Conservation (phyloP, 2,329 filamentous ascomycete genomes). For the Ceratocystis eucalypticola region DNA sequence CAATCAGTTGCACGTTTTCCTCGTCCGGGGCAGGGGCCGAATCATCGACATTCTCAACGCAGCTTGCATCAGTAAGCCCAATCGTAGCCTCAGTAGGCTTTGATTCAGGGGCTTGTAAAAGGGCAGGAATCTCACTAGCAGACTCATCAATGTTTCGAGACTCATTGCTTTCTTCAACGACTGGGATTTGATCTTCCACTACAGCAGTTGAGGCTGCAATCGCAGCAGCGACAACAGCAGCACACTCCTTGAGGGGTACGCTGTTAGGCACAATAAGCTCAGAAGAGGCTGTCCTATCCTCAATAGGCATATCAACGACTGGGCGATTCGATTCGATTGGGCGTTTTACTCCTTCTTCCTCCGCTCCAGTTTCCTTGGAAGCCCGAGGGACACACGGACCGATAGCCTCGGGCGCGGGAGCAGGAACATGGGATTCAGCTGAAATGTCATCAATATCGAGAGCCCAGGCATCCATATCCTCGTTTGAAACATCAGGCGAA, state of each 20-base stretch:
- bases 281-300: not conserved
- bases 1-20: not conserved
- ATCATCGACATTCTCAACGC: constrained; percentile 12
- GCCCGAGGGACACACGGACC: not conserved
- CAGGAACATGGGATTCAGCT: not conserved
- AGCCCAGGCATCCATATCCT: constrained; percentile 15
- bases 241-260: not conserved
- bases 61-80: not conserved
- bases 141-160: constrained; percentile 13
- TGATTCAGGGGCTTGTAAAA: no score
- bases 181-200: not conserved
- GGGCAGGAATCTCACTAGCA: not conserved
- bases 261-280: not conserved
- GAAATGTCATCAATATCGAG: constrained; percentile 2
- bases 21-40: not conserved
- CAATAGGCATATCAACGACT: not conserved
- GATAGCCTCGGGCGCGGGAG: not conserved
- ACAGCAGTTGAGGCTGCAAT: not conserved
- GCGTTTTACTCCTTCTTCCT: not conserved
- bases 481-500: constrained; percentile 9
- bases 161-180: not conserved
- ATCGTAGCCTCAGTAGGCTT: not conserved
- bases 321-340: not conserved
- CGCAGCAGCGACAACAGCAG: not conserved
- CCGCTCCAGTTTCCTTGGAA: not conserved